Base-by-base conservation (phyloP, 352 stramenopile species). In the Phytopythium ostracodes region DNA sequence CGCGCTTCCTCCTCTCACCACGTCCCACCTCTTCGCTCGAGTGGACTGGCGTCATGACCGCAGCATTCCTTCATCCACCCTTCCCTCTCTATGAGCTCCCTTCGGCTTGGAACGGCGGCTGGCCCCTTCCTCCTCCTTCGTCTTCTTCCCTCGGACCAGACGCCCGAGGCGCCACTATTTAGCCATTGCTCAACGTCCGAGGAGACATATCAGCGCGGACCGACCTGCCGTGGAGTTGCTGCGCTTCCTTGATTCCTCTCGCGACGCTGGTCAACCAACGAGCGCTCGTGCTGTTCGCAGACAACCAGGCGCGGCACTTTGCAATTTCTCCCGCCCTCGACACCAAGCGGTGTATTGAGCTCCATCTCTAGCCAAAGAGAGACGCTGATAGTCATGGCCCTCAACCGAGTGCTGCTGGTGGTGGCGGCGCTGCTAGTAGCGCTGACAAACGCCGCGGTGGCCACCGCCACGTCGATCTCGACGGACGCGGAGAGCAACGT, bases 391-490 rank as follows among this genome's bases (percentile, higher is more conserved):
- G 31, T 8, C 24, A 54, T 56, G 12, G 27, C 7, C 7, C 2
- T n/a, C 29, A 4, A 35, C 12, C 47, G 47, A 20, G 50, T 17
- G 18, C 24, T 56, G 27, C 12, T 56, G 50, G 27, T 63, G 24
- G 8, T 72, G 1, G 5, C 71, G 22, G 31, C 51, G n/a, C 35
- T 70, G 61, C 46, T 70, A 51, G 14, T 75, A 20, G 50, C 40
- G 49, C n/a, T 70, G 27, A 31, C 69, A 22, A 46, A 36, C 18
- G 54, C 62, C 1, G 47, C 64, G 1, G 43, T 24, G 29, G 43
- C 22, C 20, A 55, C 65, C 10, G 66, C 61, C 2, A 60, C 53
- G 4, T 75, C 68, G 42, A 62, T 53, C 12, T 72, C 68, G 17
- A 29, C 71, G 17, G 59, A 31, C 1, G 29, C n/a, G 18, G 53